A percentile compares a stretch with the other conserved stretches of the same genome.
Evolutionary conservation across 495 filamentous ascomycete species (phyloP).

Genomic region (Aspergillus mulundensis): DNA sequence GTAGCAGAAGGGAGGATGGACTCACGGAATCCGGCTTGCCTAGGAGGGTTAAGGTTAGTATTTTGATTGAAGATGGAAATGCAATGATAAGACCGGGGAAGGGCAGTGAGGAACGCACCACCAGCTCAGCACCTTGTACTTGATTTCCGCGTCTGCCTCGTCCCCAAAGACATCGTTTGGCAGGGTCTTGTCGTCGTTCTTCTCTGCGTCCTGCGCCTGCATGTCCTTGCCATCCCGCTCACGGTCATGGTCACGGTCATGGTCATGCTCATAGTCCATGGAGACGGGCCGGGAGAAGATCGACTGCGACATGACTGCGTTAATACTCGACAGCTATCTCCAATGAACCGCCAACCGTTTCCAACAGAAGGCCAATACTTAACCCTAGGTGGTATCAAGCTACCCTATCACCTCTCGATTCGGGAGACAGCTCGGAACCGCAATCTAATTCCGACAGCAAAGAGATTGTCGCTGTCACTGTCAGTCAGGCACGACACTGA

Average conservation of each 20-base stretch:
- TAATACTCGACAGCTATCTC: too few relatives aligned
- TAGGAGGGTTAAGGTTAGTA: conserved; percentile 2
- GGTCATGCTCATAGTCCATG: not conserved
- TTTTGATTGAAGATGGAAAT: not conserved
- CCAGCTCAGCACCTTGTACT: conserved; percentile 43
- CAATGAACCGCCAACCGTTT: not conserved
- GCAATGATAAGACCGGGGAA: too few relatives aligned
- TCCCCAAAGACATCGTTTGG: conserved; percentile 34
- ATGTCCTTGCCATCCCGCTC: too few relatives aligned
- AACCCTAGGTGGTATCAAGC: too few relatives aligned
- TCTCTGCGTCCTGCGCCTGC: not conserved
- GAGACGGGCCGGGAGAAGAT: not conserved
- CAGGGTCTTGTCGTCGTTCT: not conserved
- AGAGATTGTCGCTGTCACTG: too few relatives aligned
- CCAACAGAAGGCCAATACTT: too few relatives aligned
- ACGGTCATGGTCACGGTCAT: not conserved
- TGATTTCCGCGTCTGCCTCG: conserved; percentile 35
- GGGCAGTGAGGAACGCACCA: conserved; percentile 32
- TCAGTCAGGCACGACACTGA: too few relatives aligned
- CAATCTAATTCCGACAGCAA: too few relatives aligned
- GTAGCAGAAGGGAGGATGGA: not conserved
- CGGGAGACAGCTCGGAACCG: too few relatives aligned
- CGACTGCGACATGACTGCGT: not conserved
- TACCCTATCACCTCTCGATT: too few relatives aligned
- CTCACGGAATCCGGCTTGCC: conserved; percentile 12